Base-by-base conservation (phyloP, 257 asterid genomes). In the Gynochthodes officinalis region DNA sequence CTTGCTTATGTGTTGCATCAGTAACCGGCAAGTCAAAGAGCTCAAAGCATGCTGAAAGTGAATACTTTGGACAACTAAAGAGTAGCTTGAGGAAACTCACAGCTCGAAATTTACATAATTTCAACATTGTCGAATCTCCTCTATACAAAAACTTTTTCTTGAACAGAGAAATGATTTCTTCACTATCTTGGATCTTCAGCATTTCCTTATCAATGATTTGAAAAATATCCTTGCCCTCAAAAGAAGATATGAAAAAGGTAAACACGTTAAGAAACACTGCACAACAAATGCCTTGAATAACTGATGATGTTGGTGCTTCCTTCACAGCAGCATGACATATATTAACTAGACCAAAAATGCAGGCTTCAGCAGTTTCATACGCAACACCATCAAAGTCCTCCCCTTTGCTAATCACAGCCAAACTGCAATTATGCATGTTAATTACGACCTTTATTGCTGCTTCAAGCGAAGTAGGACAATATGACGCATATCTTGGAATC, bases 391-490 rank as follows among this genome's bases (percentile, higher is more conserved):
- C 93, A 66, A 70, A 71, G 76, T 90, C 96, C 76, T 86, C 92
- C 73, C 88, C 96, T 68, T 76, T 81, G 74, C 74, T 84, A 76
- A 86, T 79, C 80, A 76, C 67, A 23, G 82, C 62, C 76, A 85
- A 76, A 75, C 89, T 86, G 86, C 87, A 76, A 46, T 88, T 85
- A 75, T 88, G 89, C 79, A 93, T 82, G 79, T 80, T 77, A 74
- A 83, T 82, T 72, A 89, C 80, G 73, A 84, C 90, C 67, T 86
- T 86, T 54, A 74, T 83, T 16, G 98, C 96, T 75, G 92, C 87
- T 80, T 88, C 98, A 82, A 93, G 96, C 58, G 98, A 92, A 78
- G 83, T 70, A 42, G 92, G 94, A 75, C 87, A 93, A 84, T 80
- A 84, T 70, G 92, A 69, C 63, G 96, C 94, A 86, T 82, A 93